Base-by-base conservation (phyloP, 2,329 filamentous ascomycete genomes). In the Ceratocystis huliohia region DNA sequence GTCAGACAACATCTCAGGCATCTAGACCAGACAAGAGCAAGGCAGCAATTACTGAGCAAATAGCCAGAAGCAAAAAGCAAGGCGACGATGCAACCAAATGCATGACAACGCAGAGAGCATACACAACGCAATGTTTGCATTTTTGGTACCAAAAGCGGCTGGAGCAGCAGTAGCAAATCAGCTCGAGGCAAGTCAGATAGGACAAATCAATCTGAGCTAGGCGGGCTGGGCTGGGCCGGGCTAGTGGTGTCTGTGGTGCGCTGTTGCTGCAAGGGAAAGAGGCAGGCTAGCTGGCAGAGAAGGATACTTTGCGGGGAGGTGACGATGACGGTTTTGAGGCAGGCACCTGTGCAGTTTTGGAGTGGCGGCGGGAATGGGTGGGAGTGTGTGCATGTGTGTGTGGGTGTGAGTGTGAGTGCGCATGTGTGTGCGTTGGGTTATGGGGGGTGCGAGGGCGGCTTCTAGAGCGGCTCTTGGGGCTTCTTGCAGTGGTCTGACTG, bases 401-500 rank as follows among this genome's bases (percentile, higher is more conserved):
- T 56, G 50, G 7, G 50, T 56, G 50, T 15, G 48, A 28, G 48
- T 53, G 20, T 53, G 48, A 10, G 20, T 22, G 20, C 22, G 48
- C 13, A 20, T 53, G 48, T 25, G 22, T 53, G 48, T 53, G 48
- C 15, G 22, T 10, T 46, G 48, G 48, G n/a, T 30, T 7, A 6
- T n/a, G 20, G 22, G n/a, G 50, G 50, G n/a, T 56, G 20, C 4
- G 45, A 48, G 45, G 17, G 13, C 45, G 45, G 20, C 45, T 17
- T 17, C 45, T 48, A 7, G 33, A 37, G 33, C 33, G 33, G 33
- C 33, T 37, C 33, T 37, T 37, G 33, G 33, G 8, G 33, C 33
- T 37, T 37, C 2, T 37, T 37, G 33, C 2, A 10, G 33, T 37
- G 33, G 33, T 3, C 45, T 56, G 71, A 71, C 70, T 71, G 70